Base-by-base conservation (phyloP, 768 basidiomycete species). In the Amanita jacksonii region DNA sequence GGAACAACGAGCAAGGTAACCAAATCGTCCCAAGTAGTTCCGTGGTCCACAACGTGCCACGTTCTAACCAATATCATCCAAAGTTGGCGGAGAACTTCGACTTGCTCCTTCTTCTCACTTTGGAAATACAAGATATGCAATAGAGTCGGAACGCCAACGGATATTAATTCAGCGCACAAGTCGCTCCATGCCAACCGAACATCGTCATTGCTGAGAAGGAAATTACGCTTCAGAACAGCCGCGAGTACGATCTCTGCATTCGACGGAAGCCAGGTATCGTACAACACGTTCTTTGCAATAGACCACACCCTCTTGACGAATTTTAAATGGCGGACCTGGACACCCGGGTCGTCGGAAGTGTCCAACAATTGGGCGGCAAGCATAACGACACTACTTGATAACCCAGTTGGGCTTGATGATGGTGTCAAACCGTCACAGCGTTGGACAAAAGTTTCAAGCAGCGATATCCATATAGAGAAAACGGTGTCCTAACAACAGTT, bases 271-370 rank as follows among this genome's bases (percentile, higher is more conserved):
- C 59, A 67, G 6, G 60, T 24, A 1, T 52, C 31, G 15, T 61
- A 52, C 38, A 77, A 77, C 4, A 73, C 69, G 28, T 70, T 69
- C 58, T 64, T 70, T 57, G 73, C 64, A 9, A 68, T 63, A 13
- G 51, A 59, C 80, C 79, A 83, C 23, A 82, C 57, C 39, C 65
- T 67, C 35, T 56, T 54, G 8, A 74, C 58, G 22, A 68, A 57
- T 2, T 46, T 41, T n/a, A 81, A 59, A 35, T 60, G 62, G 23
- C 47, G 54, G 16, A 62, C 37, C 51, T 77, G 72, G 3, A 44
- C 53, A 3, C 54, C 49, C 4, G 43, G 33, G 3, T 50, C 49
- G 3, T 56, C 55, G 4, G 52, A 31, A 0, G 54, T 51, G 5
- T 48, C 47, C 18, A 72, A 51, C 49, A 77, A 68, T 2, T 56